Evolutionary conservation across 2,329 filamentous ascomycete genomes (phyloP).

Genomic region (Epichloe baconii): DNA sequence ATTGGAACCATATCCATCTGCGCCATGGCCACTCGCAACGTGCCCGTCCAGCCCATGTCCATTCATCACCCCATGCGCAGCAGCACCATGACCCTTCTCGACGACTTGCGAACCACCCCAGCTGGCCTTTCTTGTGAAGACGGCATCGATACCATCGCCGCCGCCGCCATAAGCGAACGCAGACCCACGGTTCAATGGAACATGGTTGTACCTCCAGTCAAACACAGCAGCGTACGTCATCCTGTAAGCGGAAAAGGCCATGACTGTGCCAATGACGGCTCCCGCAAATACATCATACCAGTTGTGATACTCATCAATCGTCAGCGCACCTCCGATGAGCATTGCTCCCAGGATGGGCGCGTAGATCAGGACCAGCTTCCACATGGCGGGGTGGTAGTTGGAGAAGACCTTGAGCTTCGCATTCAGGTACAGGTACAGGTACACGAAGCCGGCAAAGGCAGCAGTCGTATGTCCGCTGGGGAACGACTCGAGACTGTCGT

Average conservation of each 20-base stretch:
- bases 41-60: background rate
- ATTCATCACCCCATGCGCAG: background rate
- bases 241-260: constrained; percentile 52
- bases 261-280: constrained; percentile 48
- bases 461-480: constrained; percentile 64
- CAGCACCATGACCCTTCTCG: background rate
- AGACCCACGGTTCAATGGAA: constrained; percentile 44
- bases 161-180: constrained; percentile 4
- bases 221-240: constrained; percentile 56
- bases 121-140: constrained; percentile 4
- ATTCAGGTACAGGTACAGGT: constrained; percentile 60
- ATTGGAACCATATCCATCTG: background rate
- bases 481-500: constrained; percentile 58
- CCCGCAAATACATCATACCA: constrained; percentile 63
- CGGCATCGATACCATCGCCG: constrained; percentile 3
- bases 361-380: constrained; percentile 55
- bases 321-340: constrained; percentile 55
- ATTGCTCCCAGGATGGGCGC: constrained; percentile 53
- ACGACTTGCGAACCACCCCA: constrained; percentile 2
- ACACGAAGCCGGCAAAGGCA: constrained; percentile 60
- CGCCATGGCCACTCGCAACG: background rate
- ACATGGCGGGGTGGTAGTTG: constrained; percentile 61
- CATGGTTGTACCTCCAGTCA: constrained; percentile 54
- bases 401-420: constrained; percentile 65
- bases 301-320: constrained; percentile 63